phyloP scores from a whole-genome alignment of 108 stramenopile species.

The Parietichytrium sp. region DNA sequence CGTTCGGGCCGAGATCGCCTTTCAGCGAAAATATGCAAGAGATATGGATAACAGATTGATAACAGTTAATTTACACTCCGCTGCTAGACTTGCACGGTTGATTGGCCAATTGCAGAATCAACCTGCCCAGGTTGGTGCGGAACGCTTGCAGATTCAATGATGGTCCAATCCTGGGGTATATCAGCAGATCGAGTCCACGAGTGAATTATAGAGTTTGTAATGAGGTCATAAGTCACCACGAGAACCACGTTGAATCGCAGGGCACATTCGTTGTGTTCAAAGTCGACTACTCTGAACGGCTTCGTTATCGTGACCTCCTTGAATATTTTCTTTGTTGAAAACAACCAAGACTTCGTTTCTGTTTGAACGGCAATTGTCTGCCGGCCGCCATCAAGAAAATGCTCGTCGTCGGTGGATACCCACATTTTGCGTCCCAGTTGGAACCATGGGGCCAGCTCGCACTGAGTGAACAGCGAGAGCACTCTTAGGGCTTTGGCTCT shows the following conservation, averaged over 20 bases:
- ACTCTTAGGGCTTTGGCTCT: not conserved
- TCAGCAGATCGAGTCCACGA: not conserved
- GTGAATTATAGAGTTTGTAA: not conserved
- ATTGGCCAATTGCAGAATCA: too few species aligned
- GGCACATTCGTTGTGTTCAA: not conserved
- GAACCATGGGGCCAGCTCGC: constrained; percentile 20
- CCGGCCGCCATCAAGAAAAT: constrained; percentile 29
- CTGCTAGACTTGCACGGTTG: too few species aligned
- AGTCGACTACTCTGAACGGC: constrained; percentile 17
- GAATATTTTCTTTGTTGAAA: too few species aligned
- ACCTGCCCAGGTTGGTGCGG: too few species aligned
- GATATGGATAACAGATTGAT: too few species aligned
- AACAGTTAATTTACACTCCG: too few species aligned
- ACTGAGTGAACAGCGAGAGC: not conserved
- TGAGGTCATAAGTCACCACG: not conserved
- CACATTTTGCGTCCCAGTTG: not conserved
- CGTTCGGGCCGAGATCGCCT: too few species aligned
- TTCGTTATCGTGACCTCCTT: constrained; percentile 14
- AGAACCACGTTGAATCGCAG: not conserved
- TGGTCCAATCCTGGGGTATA: too few species aligned
- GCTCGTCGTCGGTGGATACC: not conserved
- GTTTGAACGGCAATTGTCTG: not conserved
- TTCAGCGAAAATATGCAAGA: too few species aligned
- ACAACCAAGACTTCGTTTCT: too few species aligned
- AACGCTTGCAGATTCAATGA: too few species aligned